Percentiles rank a stretch among this genome's conserved stretches.
Conservation (phyloP, 2,329 filamentous ascomycete genomes). For the Cyphellophora europaea region DNA sequence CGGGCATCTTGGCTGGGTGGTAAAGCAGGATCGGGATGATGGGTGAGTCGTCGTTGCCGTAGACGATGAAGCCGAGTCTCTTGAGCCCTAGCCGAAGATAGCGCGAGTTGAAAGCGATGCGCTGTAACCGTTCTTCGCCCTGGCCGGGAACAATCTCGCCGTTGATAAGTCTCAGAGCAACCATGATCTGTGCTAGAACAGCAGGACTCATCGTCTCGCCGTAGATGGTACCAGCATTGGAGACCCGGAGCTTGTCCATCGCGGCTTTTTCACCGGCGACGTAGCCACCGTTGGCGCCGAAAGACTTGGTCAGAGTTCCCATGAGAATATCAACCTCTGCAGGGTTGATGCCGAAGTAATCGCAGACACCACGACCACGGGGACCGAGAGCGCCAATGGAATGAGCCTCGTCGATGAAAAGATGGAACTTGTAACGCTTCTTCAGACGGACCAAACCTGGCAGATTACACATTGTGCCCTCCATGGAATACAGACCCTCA, state of each 20-base stretch:
- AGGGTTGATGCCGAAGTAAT: constrained; percentile 90
- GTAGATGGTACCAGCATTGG: constrained; percentile 77
- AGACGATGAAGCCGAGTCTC: constrained; percentile 91
- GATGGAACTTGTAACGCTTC: constrained; percentile 91
- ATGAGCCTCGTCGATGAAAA: constrained; percentile 95
- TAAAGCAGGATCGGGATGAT: constrained; percentile 93
- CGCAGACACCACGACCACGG: constrained; percentile 82
- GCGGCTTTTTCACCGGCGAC: constrained; percentile 81
- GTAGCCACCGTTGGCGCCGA: constrained; percentile 95
- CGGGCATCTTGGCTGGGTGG: constrained; percentile 97
- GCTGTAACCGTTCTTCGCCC: constrained; percentile 88
- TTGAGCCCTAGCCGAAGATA: constrained; percentile 97
- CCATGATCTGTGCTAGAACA: constrained; percentile 82
- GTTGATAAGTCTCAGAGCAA: constrained; percentile 77
- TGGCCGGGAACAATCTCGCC: constrained; percentile 83
- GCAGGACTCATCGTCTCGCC: constrained; percentile 82
- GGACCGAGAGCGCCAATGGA: constrained; percentile 89
- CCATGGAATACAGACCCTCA: constrained; percentile 98
- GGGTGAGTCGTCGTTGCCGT: constrained; percentile 94
- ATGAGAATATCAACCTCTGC: constrained; percentile 88
- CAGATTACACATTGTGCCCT: constrained; percentile 97
- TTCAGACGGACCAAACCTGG: constrained; percentile 79
- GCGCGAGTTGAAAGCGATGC: constrained; percentile 94
- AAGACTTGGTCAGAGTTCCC: constrained; percentile 97
- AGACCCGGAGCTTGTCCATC: constrained; percentile 80